These are phyloP conservation scores for Lindgomyces ingoldianus DNA, from an alignment of 495 filamentous ascomycete genomes.

Conservation along the genomic window DNA sequence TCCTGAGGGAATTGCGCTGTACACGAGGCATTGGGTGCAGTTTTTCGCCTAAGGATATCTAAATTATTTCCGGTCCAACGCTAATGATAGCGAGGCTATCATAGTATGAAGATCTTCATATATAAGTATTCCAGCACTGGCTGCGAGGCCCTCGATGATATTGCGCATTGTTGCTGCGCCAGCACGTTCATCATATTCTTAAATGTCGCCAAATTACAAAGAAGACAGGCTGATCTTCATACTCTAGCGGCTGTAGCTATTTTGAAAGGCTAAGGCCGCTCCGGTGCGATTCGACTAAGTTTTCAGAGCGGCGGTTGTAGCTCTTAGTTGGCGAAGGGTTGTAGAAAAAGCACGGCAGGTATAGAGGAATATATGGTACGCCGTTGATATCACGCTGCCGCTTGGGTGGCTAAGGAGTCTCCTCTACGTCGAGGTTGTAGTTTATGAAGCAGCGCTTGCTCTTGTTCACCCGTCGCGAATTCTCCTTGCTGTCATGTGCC, in stretches of 20 bases:
- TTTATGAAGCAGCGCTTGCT: too few species aligned
- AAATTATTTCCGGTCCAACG: conserved; percentile 21
- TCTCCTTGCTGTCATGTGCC: neutral
- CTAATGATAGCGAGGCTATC: conserved; percentile 4
- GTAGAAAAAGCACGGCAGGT: conserved; percentile 3
- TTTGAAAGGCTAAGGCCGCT: conserved; percentile 17
- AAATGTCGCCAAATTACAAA: conserved; percentile 17
- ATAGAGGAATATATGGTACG: conserved; percentile 3
- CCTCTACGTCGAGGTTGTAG: neutral
- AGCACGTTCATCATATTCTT: conserved; percentile 16
- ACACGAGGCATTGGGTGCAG: neutral
- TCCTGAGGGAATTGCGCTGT: conserved; percentile 25
- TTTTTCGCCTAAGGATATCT: conserved; percentile 29
- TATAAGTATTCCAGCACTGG: conserved; percentile 26
- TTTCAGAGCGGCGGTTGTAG: neutral
- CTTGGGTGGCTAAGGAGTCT: neutral
- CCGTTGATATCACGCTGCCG: neutral
- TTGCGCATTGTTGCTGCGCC: conserved; percentile 13
- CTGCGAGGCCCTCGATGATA: conserved; percentile 13
- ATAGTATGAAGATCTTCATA: conserved; percentile 14
- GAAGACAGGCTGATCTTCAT: conserved; percentile 12
- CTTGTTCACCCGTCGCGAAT: neutral
- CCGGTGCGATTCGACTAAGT: conserved; percentile 15
- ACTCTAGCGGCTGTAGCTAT: conserved; percentile 9
- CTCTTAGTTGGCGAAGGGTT: conserved; percentile 15